phyloP scores from a whole-genome alignment of 116 monocot genomes.

The Dioscorea cayenensis region DNA sequence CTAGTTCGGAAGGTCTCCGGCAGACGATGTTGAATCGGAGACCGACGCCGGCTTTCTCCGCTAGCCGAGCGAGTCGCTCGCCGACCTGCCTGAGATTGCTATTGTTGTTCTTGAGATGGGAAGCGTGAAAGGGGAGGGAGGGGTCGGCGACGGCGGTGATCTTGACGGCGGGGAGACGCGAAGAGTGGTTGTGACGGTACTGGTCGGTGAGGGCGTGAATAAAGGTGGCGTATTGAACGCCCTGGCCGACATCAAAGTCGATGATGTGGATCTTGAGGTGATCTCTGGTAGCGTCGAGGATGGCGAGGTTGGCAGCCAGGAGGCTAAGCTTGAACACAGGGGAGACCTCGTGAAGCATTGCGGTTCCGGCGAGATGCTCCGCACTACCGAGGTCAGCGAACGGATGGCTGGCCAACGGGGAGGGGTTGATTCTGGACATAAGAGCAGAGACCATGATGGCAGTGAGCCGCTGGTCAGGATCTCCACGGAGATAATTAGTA shows the following conservation, averaged over 20 bases:
- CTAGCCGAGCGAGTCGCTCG: conserved; percentile 28
- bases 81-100: conserved; percentile 17
- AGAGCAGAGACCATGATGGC: conserved; percentile 47
- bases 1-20: conserved; percentile 26
- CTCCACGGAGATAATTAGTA: conserved; percentile 39
- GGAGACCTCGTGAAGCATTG: conserved; percentile 22
- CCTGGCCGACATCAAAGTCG: conserved; percentile 62
- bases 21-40: conserved; percentile 44
- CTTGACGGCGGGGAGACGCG: conserved; percentile 15
- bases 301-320: conserved; percentile 45
- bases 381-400: conserved; percentile 14
- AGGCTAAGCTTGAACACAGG: conserved; percentile 36
- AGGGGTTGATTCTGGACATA: conserved; percentile 18
- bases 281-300: conserved; percentile 30
- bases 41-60: conserved; percentile 22
- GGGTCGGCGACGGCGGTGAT: conserved; percentile 61
- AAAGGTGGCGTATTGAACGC: conserved; percentile 31
- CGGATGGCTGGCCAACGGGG: conserved; percentile 6
- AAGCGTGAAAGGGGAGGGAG: conserved; percentile 15
- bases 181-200: conserved; percentile 3
- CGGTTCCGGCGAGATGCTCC: conserved; percentile 21
- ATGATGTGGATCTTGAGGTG: conserved; percentile 40
- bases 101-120: not conserved
- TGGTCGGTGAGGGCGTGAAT: conserved; percentile 43
- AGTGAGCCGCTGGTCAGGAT: conserved; percentile 61